Base-by-base conservation (phyloP, 176 grass and related monocot genomes). In the Carex pumila region DNA sequence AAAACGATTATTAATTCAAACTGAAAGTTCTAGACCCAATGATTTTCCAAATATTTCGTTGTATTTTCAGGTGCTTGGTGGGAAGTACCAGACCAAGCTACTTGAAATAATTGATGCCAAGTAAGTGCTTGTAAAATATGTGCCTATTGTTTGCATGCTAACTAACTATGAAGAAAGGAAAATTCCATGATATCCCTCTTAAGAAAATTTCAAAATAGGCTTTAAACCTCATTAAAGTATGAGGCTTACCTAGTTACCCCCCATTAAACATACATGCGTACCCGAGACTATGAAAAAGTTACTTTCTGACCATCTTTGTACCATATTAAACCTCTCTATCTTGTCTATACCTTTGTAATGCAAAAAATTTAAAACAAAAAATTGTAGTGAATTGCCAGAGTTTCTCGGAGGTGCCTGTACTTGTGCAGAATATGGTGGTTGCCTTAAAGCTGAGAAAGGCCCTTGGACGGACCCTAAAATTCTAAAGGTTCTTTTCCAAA, bases 381-480 rank as follows among this genome's bases (percentile, higher is more conserved):
- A 68, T 66, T 68, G 79, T 64, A 97, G 94, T 79, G 91, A 94
- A 86, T 79, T 98, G 76, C 95, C 95, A 55, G 92, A 95, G 82
- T 98, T 98, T 84, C 86, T 93, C 71, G 95, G 95, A 65, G 92
- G 92, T 71, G 83, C 85, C 49, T 98, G 95, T 81, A 93, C 89
- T 56, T 98, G 95, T 91, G 82, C 86, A 61, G 95, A 93, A 84
- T 87, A 90, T 39, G 95, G 95, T 84, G 95, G 92, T 45, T 98
- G 95, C 71, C 89, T 98, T 82, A 93, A 90, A 80, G 83, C 80
- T 84, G 92, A 98, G 84, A 98, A 98, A 76, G 95, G 95, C 53
- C 95, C 95, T 82, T 98, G 92, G 92, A 98, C 92, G 83, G 95
- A 98, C 70, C 89, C 86, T 1, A 92, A 90, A 75, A 91, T 98